A percentile compares a stretch with the other conserved stretches of the same genome.
Evolutionary conservation across 495 filamentous ascomycete species (phyloP).

Genomic region (Talaromyces thailandensis): DNA sequence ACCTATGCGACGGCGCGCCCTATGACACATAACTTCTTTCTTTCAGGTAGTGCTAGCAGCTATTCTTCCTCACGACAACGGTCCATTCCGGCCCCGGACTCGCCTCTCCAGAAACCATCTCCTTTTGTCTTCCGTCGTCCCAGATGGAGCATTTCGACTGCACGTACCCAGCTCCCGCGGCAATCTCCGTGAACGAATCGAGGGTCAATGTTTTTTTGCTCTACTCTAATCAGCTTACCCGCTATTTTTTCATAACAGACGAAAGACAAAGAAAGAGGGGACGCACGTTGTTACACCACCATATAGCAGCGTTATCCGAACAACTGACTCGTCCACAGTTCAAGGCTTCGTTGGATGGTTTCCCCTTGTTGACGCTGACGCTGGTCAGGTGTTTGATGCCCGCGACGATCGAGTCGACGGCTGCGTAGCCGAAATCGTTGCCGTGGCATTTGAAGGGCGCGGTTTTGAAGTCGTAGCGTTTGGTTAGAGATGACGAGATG

Average conservation of each 20-base stretch:
- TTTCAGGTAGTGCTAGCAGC: neutral
- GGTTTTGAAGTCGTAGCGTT: neutral
- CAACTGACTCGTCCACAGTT: conserved; percentile 7
- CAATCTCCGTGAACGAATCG: neutral
- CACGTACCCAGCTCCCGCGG: neutral
- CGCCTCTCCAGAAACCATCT: neutral
- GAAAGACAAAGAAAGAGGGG: neutral
- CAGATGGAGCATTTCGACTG: neutral
- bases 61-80: neutral
- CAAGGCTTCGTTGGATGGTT: neutral
- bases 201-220: neutral
- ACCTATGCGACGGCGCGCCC: too few species aligned
- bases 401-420: neutral
- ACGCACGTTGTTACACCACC: conserved; percentile 10
- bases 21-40: neutral
- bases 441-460: neutral
- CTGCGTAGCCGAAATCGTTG: neutral
- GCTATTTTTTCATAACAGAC: too few species aligned
- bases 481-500: neutral
- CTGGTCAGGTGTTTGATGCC: neutral
- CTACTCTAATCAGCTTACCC: neutral
- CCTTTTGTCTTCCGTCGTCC: neutral
- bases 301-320: conserved; percentile 7
- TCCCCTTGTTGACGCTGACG: neutral
- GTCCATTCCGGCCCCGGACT: neutral